These are phyloP conservation scores for Talaromyces stipitatus DNA, from an alignment of 495 filamentous ascomycete species.

Conservation along the genomic window DNA sequence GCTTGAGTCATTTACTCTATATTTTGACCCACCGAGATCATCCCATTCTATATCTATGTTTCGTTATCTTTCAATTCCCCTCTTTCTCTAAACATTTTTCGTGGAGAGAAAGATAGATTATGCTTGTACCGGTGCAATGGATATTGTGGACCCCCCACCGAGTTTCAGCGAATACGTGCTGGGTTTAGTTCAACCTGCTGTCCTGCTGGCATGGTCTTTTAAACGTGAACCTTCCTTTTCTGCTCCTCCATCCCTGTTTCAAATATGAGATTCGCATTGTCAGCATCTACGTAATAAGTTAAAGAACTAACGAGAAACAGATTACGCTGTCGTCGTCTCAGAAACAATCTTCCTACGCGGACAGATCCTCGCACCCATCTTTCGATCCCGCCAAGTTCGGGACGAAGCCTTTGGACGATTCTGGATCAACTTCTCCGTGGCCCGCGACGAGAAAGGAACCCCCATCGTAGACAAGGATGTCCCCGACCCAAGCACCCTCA, in stretches of 20 bases:
- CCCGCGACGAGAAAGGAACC: slow-evolving; percentile 6
- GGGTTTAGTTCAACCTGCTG: slow-evolving; percentile 22
- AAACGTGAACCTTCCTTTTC: slow-evolving; percentile 19
- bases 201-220: slow-evolving; percentile 23
- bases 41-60: background rate
- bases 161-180: slow-evolving; percentile 12
- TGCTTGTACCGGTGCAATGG: background rate
- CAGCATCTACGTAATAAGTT: too few relatives aligned
- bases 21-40: background rate
- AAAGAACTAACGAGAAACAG: slow-evolving; percentile 10
- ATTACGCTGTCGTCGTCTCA: slow-evolving; percentile 24
- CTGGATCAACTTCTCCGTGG: slow-evolving; percentile 31
- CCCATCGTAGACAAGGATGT: background rate
- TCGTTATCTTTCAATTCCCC: background rate
- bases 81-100: background rate
- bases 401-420: slow-evolving; percentile 38
- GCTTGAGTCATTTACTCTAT: background rate
- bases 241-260: background rate
- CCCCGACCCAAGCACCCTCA: slow-evolving; percentile 5
- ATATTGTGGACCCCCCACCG: background rate
- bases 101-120: background rate
- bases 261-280: too few relatives aligned
- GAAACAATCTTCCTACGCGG: slow-evolving; percentile 28
- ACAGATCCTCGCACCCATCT: slow-evolving; percentile 30
- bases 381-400: slow-evolving; percentile 22